Evolutionary conservation across 345 rosid species (phyloP), one percentile per base, ranked within the genome.

Genomic region (Toxicodendron radicans): DNA sequence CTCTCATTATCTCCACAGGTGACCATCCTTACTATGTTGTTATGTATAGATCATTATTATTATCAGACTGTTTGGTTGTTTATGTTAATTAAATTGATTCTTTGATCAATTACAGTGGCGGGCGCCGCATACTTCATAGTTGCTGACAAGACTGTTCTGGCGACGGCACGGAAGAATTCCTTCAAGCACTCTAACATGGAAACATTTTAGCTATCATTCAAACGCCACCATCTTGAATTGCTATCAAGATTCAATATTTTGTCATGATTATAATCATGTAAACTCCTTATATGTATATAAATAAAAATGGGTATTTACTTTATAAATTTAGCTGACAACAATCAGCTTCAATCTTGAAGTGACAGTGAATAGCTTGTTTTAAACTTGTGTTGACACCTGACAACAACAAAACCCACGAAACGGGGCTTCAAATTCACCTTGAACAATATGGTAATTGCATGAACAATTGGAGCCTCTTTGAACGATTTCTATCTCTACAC

Each of bases 101-200:
- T 30, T 70, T 20, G 6, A 52, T 75, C 45, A 4, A 27, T 32
- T 80, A 20, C 87, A 88, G 97, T 83, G 82, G 88, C 97, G 16
- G 91, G 92, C 62, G 97, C 97, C 9, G 97, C 97, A 5, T 95
- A 89, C 84, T 95, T 95, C 79, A 91, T 95, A 71, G 92, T 90
- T 16, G 97, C 97, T 10, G 97, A 95, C 88, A 95, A 92, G 92
- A 92, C 99, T 46, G 87, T 95, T 76, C 81, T 95, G 72, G 89
- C 88, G 13, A 90, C 89, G 0, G 97, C 97, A 60, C 78, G 97
- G 77, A 91, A 43, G 83, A 91, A 91, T 79, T 91, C 95, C 68
- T 87, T 90, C 86, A 84, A 79, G 61, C 58, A 80, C 13, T 61
- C 79, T n/a, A 79, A 73, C 73, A 69, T 48, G 43, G 43, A 38